Evolutionary conservation across 148 eudicot genomes (phyloP), one percentile per base, ranked within the genome.

Genomic region (Rhododendron ferrugineum): DNA sequence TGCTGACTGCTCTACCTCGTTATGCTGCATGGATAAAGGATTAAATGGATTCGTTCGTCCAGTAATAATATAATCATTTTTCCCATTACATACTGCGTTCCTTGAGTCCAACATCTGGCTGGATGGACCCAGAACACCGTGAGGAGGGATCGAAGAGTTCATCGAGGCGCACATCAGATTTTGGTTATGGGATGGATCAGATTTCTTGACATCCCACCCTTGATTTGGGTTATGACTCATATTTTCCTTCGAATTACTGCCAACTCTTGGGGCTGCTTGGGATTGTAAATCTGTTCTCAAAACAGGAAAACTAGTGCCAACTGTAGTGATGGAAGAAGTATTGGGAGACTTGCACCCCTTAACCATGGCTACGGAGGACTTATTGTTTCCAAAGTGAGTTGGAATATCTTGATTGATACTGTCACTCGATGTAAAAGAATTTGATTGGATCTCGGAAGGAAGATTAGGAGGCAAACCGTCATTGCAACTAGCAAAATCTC

Each of bases 401-500:
- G 49, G 22, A 89, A 46, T 50, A 82, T 47, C 22, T 49, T 79
- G 85, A 30, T 84, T 56, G 83, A 85, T 78, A 84, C 46, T 42
- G 30, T 84, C 88, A 46, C 70, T 84, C 49, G 62, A 18, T 30
- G 76, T 13, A 56, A 62, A 84, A 44, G 81, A 64, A 66, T 88
- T 79, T 76, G 91, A 34, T 77, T 89, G 86, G 80, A 79, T 82
- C 80, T 22, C 82, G n/a, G 87, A 88, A 10, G 91, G 85, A 54
- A 83, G 93, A 58, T 85, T 85, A 78, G 89, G 89, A 79, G 89
- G 86, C 93, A 92, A 90, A 82, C 84, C 87, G 44, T 82, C 84
- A 54, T 78, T 85, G 32, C 82, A 86, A 87, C 91, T 85, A 47
- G 50, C 82, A 78, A 85, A 87, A 82, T 90, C 90, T 37, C 82